Conservation (phyloP, 805 yeast genomes). For the Starmerella powellii region DNA sequence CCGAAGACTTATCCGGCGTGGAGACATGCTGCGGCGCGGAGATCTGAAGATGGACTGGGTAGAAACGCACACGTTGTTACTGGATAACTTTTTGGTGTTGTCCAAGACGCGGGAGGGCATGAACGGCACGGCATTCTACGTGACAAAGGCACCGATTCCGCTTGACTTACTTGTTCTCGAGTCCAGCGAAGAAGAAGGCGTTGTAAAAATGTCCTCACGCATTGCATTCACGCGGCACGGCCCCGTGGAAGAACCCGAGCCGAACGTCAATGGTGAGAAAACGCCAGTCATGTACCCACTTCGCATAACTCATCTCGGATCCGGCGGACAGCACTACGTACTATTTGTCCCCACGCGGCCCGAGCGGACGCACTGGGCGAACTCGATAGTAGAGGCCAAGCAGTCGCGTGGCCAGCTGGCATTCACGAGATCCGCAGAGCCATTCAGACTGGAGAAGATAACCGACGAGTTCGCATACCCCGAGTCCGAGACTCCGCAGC, state of each 20-base stretch:
- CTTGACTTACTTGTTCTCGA: slow-evolving; percentile 47
- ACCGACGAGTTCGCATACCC: slow-evolving; percentile 58
- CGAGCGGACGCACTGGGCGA: slow-evolving; percentile 51
- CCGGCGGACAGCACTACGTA: slow-evolving; percentile 25
- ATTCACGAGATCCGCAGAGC: slow-evolving; percentile 35
- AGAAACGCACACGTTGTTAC: slow-evolving; percentile 41
- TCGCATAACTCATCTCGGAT: slow-evolving; percentile 29
- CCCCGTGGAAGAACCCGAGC: slow-evolving; percentile 1
- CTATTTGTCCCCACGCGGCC: slow-evolving; percentile 25
- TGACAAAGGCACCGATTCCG: slow-evolving; percentile 32
- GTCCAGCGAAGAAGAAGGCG: slow-evolving; percentile 33
- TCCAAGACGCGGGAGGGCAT: slow-evolving; percentile 30
- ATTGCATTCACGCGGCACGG: slow-evolving; percentile 18
- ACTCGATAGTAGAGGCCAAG: slow-evolving; percentile 38
- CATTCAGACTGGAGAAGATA: slow-evolving; percentile 42
- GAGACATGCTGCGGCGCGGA: slow-evolving; percentile 47
- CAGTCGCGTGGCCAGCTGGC: slow-evolving; percentile 29
- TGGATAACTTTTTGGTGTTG: slow-evolving; percentile 52
- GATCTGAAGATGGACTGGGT: slow-evolving; percentile 52
- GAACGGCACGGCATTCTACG: slow-evolving; percentile 27
- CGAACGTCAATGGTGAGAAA: slow-evolving; percentile 16
- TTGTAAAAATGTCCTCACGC: slow-evolving; percentile 23
- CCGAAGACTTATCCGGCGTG: slow-evolving; percentile 47
- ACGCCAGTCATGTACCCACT: slow-evolving; percentile 28
- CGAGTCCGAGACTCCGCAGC: slow-evolving; percentile 35